Evolutionary conservation across 2,329 filamentous ascomycete genomes (phyloP).

Genomic region (Fusarium pseudoanthophilum): DNA sequence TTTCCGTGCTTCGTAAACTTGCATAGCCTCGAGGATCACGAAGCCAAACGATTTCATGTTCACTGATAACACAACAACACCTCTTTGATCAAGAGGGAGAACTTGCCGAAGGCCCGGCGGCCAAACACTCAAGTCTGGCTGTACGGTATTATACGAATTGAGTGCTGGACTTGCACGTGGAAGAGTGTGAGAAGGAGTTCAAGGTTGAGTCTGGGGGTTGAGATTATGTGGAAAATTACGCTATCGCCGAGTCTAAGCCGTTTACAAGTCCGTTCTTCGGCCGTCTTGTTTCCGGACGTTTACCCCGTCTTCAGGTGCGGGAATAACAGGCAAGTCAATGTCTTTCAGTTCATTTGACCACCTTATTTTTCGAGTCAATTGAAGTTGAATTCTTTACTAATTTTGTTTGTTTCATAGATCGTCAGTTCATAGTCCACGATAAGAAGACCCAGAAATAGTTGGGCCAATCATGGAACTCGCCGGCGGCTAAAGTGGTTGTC

Average conservation of each 20-base stretch:
- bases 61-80: conserved; percentile 2
- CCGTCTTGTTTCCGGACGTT: conserved; percentile 8
- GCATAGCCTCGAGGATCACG: conserved; percentile 14
- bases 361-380: background rate
- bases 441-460: conserved; percentile 8
- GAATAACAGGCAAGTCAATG: background rate
- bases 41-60: conserved; percentile 19
- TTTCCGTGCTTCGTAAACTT: conserved; percentile 4
- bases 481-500: conserved; percentile 7
- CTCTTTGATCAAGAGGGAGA: background rate
- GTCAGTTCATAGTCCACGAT: background rate
- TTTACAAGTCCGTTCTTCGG: conserved; percentile 3
- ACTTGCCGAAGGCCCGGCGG: conserved; percentile 22
- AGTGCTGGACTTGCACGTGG: background rate
- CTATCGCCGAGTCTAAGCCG: conserved; percentile 31
- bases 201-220: background rate
- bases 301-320: background rate
- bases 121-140: background rate
- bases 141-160: background rate
- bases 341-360: no score
- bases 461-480: conserved; percentile 20
- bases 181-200: background rate
- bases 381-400: background rate
- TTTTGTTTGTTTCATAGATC: background rate
- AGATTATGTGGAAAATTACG: conserved; percentile 10